phyloP scores from a whole-genome alignment of 495 filamentous ascomycete genomes.

The Annulohypoxylon nitens region DNA sequence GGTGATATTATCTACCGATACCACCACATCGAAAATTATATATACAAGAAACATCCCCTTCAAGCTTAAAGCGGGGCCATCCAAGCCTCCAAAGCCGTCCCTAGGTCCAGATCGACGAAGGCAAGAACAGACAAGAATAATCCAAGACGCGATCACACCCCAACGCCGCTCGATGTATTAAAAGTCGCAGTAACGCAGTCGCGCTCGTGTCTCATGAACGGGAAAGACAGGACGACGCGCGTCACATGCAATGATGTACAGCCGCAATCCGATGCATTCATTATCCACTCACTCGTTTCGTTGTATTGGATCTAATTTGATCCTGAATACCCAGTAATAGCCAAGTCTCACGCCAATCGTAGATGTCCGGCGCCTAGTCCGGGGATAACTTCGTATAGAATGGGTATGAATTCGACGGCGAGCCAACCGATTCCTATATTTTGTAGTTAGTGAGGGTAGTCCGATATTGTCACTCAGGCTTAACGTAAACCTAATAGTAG shows the following conservation, averaged over 20 bases:
- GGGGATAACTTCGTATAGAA: constrained; percentile 72
- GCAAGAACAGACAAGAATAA: background rate
- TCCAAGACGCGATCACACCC: constrained; percentile 3
- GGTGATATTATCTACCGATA: constrained; percentile 22
- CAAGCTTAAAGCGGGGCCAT: background rate
- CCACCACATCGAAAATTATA: constrained; percentile 1
- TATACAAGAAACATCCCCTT: constrained; percentile 10
- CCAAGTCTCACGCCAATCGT: constrained; percentile 37
- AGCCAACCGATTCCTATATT: constrained; percentile 76
- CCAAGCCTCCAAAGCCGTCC: constrained; percentile 1
- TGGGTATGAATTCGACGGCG: constrained; percentile 74
- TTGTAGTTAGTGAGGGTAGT: background rate
- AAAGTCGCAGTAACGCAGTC: background rate
- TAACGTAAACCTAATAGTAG: background rate
- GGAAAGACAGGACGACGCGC: background rate
- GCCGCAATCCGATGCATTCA: constrained; percentile 2
- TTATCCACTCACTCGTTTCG: background rate
- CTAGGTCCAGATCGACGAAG: background rate
- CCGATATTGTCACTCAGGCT: background rate
- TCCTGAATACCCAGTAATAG: background rate
- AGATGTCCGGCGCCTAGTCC: constrained; percentile 65
- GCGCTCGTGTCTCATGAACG: constrained; percentile 9
- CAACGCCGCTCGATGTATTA: constrained; percentile 24
- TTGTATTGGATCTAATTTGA: background rate
- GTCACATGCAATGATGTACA: constrained; percentile 27